These are phyloP conservation scores for Coemansia sp. DNA, from an alignment of 192 early-diverging fungal genomes.

Conservation along the genomic window DNA sequence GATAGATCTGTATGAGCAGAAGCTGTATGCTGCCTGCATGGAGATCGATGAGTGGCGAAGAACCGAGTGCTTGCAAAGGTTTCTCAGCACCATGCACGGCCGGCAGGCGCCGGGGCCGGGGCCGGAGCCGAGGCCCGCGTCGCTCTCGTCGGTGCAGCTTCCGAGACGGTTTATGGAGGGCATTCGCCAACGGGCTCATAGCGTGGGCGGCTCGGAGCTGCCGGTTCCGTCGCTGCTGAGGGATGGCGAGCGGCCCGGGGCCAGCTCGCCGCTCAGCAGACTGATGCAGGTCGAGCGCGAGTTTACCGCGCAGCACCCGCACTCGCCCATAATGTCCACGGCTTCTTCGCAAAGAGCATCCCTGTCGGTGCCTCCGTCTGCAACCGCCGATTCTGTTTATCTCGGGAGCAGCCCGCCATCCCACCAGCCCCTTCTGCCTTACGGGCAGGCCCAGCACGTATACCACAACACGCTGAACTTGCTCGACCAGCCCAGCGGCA, in stretches of 20 bases:
- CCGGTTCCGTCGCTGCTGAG: background rate
- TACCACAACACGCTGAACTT: too few relatives aligned
- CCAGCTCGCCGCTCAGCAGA: constrained; percentile 22
- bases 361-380: too few relatives aligned
- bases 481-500: too few relatives aligned
- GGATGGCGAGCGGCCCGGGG: background rate
- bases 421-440: too few relatives aligned
- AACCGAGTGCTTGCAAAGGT: constrained; percentile 19
- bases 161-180: constrained; percentile 17
- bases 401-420: too few relatives aligned
- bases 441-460: too few relatives aligned
- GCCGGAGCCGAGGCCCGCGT: constrained; percentile 8
- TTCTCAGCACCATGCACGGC: constrained; percentile 10
- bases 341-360: too few relatives aligned
- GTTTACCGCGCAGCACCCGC: background rate
- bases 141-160: constrained; percentile 9
- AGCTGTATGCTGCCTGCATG: constrained; percentile 26
- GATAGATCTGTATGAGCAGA: constrained; percentile 14
- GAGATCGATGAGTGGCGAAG: constrained; percentile 50
- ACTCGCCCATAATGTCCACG: too few relatives aligned
- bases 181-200: constrained; percentile 12
- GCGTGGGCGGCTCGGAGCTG: constrained; percentile 2
- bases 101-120: background rate
- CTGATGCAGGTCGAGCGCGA: constrained; percentile 44
- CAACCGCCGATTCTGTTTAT: too few relatives aligned